Evolutionary conservation across 768 basidiomycete genomes (phyloP), one percentile per base, ranked within the genome.

Genomic region (Hygrophoropsis aurantiaca): DNA sequence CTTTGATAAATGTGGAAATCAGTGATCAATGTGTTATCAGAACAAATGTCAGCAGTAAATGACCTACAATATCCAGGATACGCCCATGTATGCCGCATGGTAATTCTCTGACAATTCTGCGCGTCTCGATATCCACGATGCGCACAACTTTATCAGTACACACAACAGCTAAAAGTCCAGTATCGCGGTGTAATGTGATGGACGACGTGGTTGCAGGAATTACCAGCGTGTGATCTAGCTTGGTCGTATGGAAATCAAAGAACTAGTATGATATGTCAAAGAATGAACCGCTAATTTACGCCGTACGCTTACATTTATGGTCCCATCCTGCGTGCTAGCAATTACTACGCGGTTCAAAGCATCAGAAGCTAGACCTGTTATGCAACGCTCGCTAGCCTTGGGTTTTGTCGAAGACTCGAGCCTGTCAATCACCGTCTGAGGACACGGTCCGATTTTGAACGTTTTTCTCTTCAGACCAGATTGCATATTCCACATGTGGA

Each of bases 401-500:
- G 63, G 64, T 62, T 76, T 76, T 40, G 68, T 60, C 16, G 60
- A 56, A 24, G 61, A 65, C 57, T 71, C 69, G 43, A 75, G 67
- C 7, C 78, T 71, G 42, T 68, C 72, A 6, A 68, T 55, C 7
- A 76, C 75, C 51, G 80, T 81, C 18, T 75, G 65, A 19, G 87
- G 86, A 58, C 77, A 80, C 18, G 77, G 65, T 0, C 85, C 87
- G 19, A 95, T 59, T 50, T 75, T 71, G 62, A 90, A 97, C 2
- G 78, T 74, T 67, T 87, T 90, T 37, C 95, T 77, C 56, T 80
- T 79, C 48, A 94, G 78, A 2, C 97, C 97, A 3, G 90, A 93
- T 66, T 99, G 95, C 84, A 99, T 83, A 62, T 97, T 99, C 88
- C 92, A 98, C 85, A 94, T 85, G 48, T 82, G 66, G 32, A 98